A percentile compares a stretch with the other conserved stretches of the same genome.
Conservation (phyloP, 257 asterid genomes). For the Ilex aquifolium region DNA sequence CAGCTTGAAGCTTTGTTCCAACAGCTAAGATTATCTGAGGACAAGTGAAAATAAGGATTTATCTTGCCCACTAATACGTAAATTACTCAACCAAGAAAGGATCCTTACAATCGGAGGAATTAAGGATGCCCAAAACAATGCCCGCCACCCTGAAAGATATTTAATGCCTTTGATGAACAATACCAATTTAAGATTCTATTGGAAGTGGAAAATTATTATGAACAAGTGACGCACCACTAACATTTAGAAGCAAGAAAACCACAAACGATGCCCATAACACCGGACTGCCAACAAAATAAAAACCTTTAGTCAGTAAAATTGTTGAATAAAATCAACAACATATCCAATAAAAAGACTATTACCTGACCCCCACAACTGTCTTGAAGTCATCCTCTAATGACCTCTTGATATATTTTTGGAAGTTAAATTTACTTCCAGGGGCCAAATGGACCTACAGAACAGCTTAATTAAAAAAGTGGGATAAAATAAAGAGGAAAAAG, state of each 20-base stretch:
- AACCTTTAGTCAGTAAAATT: background rate
- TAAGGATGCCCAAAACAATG: constrained; percentile 16
- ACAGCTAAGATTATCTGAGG: constrained; percentile 17
- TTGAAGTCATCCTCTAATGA: constrained; percentile 36
- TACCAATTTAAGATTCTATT: background rate
- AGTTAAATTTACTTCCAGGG: constrained; percentile 31
- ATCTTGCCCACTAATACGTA: background rate
- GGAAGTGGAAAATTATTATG: background rate
- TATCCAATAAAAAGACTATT: background rate
- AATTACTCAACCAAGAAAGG: constrained; percentile 7
- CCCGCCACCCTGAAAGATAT: constrained; percentile 13
- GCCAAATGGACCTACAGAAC: constrained; percentile 29
- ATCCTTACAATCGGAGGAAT: constrained; percentile 17
- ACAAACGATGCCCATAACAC: constrained; percentile 18
- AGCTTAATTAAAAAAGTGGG: background rate
- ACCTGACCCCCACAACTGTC: constrained; percentile 29
- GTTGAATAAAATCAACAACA: background rate
- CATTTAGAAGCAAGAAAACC: constrained; percentile 18
- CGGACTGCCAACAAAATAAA: constrained; percentile 9
- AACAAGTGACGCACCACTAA: constrained; percentile 12
- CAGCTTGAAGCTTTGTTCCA: constrained; percentile 22
- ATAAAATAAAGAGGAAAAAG: background rate
- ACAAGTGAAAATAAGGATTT: constrained; percentile 12
- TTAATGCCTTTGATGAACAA: background rate
- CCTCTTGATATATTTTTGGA: constrained; percentile 33